Conservation (phyloP, 345 rosid genomes). For the Populus tremula region DNA sequence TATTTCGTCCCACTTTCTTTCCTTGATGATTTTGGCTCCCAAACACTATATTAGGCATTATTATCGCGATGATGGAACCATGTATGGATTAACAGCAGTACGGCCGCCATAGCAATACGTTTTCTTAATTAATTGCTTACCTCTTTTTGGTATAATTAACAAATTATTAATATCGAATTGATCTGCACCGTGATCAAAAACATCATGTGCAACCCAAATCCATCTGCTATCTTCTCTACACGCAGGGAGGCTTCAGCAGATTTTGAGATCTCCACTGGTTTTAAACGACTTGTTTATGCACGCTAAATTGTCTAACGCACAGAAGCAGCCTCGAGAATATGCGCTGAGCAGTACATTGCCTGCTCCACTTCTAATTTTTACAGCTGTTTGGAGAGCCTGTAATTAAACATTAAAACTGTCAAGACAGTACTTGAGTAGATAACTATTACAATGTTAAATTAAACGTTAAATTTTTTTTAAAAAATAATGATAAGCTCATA, state of each 20-base stretch:
- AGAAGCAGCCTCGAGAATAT: slow-evolving; percentile 13
- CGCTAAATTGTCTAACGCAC: slow-evolving; percentile 3
- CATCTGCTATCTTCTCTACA: background rate
- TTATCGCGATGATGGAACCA: background rate
- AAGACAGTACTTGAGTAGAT: background rate
- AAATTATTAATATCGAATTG: background rate
- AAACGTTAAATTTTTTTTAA: too few relatives aligned
- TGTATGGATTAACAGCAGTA: too few relatives aligned
- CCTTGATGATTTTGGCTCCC: too few relatives aligned
- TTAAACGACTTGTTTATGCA: background rate
- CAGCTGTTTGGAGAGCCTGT: background rate
- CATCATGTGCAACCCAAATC: slow-evolving; percentile 13
- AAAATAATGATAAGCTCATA: too few relatives aligned
- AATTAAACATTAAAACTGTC: background rate
- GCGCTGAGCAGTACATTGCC: background rate
- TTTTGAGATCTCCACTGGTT: slow-evolving; percentile 1
- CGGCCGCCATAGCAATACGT: too few relatives aligned
- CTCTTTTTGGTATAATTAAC: background rate
- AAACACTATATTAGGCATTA: too few relatives aligned
- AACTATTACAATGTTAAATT: too few relatives aligned
- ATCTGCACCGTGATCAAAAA: background rate
- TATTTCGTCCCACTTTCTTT: too few relatives aligned
- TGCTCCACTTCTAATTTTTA: background rate
- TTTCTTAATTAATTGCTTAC: background rate
- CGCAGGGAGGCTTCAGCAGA: background rate